Conservation (phyloP, 1,284 basidiomycete species). For the Trichosporon sp. region DNA sequence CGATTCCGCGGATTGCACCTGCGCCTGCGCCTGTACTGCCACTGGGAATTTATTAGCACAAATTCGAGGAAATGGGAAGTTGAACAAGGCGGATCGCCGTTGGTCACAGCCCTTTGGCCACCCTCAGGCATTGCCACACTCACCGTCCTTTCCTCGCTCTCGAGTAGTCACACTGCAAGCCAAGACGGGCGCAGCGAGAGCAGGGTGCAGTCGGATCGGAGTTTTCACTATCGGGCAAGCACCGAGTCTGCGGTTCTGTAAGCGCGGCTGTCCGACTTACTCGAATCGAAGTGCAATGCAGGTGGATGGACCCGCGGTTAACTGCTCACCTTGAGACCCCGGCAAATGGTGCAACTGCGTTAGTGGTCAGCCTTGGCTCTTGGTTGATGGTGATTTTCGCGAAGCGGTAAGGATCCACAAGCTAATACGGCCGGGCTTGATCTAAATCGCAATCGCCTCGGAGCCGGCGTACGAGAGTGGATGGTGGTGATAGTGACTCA, state of each 20-base stretch:
- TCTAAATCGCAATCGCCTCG: background rate
- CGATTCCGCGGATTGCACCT: background rate
- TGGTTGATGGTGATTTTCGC: background rate
- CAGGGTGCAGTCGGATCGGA: conserved; percentile 11
- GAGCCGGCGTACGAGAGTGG: background rate
- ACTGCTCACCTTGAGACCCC: conserved; percentile 11
- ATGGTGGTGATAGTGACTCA: conserved; percentile 4
- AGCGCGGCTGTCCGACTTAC: background rate
- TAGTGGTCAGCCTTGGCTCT: background rate
- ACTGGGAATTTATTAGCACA: background rate
- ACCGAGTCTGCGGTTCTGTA: conserved; percentile 8
- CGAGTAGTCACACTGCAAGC: conserved; percentile 12
- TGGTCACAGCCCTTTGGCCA: background rate
- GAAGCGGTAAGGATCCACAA: background rate
- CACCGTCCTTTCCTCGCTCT: conserved; percentile 13
- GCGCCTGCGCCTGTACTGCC: no score
- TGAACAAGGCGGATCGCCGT: background rate
- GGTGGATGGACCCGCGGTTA: background rate
- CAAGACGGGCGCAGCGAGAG: conserved; percentile 17
- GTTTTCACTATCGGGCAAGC: conserved; percentile 16
- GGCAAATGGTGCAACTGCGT: conserved; percentile 12
- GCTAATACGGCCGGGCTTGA: background rate
- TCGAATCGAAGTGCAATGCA: background rate
- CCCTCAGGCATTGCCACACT: background rate
- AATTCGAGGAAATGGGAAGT: background rate